Conservation (phyloP, 805 yeast species). For the Saturnispora bothae region DNA sequence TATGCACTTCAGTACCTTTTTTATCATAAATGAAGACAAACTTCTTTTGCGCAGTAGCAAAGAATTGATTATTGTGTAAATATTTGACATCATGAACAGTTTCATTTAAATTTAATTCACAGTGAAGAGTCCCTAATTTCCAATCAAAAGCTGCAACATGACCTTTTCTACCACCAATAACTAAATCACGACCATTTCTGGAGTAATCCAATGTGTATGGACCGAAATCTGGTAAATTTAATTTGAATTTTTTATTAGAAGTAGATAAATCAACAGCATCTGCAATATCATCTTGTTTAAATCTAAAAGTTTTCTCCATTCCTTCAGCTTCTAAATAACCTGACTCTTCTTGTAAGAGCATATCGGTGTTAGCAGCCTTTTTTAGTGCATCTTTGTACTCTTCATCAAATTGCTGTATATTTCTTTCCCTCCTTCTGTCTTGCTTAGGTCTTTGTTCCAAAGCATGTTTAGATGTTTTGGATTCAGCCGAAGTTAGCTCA, state of each 20-base stretch:
- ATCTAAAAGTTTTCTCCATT: conserved; percentile 88
- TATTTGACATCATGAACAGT: conserved; percentile 86
- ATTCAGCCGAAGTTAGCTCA: neutral
- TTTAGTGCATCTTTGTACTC: conserved; percentile 70
- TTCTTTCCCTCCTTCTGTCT: conserved; percentile 9
- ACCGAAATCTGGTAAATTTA: conserved; percentile 68
- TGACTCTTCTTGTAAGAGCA: conserved; percentile 69
- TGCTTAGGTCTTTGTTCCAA: conserved; percentile 1
- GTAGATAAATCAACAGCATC: conserved; percentile 70
- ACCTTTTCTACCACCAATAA: conserved; percentile 85
- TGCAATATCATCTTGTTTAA: conserved; percentile 68
- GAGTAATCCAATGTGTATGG: conserved; percentile 79
- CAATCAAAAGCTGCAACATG: conserved; percentile 95
- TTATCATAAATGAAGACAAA: conserved; percentile 88
- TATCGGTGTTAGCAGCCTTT: conserved; percentile 79
- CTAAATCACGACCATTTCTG: conserved; percentile 75
- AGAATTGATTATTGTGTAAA: conserved; percentile 83
- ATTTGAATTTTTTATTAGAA: conserved; percentile 61
- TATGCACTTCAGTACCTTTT: conserved; percentile 84
- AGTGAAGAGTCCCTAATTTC: conserved; percentile 72
- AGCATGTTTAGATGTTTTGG: neutral
- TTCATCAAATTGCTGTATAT: conserved; percentile 55
- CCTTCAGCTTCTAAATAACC: conserved; percentile 90
- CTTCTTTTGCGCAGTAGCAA: conserved; percentile 95
- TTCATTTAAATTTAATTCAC: conserved; percentile 80